phyloP scores from a whole-genome alignment of 2,329 filamentous ascomycete species.

The Aspergillus arachidicola region DNA sequence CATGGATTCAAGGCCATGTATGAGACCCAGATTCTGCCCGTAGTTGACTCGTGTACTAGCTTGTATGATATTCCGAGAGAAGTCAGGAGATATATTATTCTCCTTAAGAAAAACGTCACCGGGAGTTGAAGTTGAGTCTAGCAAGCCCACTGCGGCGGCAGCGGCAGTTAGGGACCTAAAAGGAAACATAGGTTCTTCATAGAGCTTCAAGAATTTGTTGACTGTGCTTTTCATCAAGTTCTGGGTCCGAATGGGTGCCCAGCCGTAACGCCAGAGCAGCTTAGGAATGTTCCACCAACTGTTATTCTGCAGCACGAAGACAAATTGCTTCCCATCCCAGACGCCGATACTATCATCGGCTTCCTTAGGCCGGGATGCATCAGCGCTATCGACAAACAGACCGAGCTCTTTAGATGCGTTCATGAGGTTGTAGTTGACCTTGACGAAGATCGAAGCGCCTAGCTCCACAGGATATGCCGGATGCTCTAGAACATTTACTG shows the following conservation, averaged over 20 bases:
- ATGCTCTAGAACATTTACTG: slow-evolving; percentile 74
- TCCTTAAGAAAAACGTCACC: slow-evolving; percentile 71
- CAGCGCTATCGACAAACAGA: slow-evolving; percentile 59
- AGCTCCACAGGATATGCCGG: slow-evolving; percentile 73
- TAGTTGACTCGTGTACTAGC: slow-evolving; percentile 93
- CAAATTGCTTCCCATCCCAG: slow-evolving; percentile 79
- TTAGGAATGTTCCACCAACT: slow-evolving; percentile 81
- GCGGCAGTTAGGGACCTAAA: slow-evolving; percentile 74
- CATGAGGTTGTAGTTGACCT: slow-evolving; percentile 79
- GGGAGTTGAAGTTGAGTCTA: slow-evolving; percentile 67
- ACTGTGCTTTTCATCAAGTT: slow-evolving; percentile 72
- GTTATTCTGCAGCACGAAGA: slow-evolving; percentile 65
- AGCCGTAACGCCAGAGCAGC: slow-evolving; percentile 82
- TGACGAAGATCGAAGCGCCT: slow-evolving; percentile 88
- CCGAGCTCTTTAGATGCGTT: slow-evolving; percentile 72
- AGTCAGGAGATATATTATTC: slow-evolving; percentile 68
- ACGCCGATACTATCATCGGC: slow-evolving; percentile 65
- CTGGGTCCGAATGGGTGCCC: slow-evolving; percentile 73
- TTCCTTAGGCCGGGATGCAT: slow-evolving; percentile 51
- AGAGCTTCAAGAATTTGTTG: slow-evolving; percentile 75
- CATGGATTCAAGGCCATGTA: slow-evolving; percentile 89
- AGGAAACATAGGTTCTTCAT: slow-evolving; percentile 79
- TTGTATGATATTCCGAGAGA: slow-evolving; percentile 81
- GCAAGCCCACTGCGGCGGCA: slow-evolving; percentile 68
- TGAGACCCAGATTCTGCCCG: slow-evolving; percentile 80